Conservation (phyloP, 805 yeast genomes). For the Pichia deserticola region DNA sequence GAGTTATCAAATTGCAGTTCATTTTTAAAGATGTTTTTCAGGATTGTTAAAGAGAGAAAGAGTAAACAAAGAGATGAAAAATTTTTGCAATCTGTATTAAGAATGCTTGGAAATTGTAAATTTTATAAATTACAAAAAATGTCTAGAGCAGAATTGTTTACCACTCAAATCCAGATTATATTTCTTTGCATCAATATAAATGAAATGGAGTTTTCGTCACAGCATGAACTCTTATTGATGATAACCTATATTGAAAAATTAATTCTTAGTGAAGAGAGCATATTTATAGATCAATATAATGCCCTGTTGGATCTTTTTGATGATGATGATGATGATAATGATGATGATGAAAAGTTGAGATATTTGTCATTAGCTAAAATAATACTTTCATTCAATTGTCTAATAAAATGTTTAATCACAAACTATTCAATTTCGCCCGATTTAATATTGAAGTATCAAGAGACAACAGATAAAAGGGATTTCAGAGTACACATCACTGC, state of each 20-base stretch:
- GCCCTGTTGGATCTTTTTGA: constrained; percentile 11
- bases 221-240: constrained; percentile 46
- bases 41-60: constrained; percentile 34
- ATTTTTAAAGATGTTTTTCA: constrained; percentile 35
- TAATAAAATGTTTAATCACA: constrained; percentile 9
- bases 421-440: constrained; percentile 18
- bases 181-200: constrained; percentile 36
- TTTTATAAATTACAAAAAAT: constrained; percentile 7
- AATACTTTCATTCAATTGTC: constrained; percentile 11
- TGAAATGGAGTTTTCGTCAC: constrained; percentile 30
- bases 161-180: constrained; percentile 23
- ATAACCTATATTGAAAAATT: constrained; percentile 38
- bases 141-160: constrained; percentile 3
- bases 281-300: constrained; percentile 11
- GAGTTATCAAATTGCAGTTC: constrained; percentile 24
- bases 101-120: constrained; percentile 24
- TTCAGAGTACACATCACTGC: constrained; percentile 1
- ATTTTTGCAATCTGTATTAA: constrained; percentile 30
- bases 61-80: constrained; percentile 32
- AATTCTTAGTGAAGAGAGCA: constrained; percentile 35
- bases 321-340: constrained; percentile 11
- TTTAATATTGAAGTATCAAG: constrained; percentile 17
- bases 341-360: constrained; percentile 5
- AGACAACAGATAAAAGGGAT: constrained; percentile 14
- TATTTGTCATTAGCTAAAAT: constrained; percentile 12